A percentile compares a stretch with the other conserved stretches of the same genome.
phyloP scores from a whole-genome alignment of 208 protist genomes.

The Willaertia magna region DNA sequence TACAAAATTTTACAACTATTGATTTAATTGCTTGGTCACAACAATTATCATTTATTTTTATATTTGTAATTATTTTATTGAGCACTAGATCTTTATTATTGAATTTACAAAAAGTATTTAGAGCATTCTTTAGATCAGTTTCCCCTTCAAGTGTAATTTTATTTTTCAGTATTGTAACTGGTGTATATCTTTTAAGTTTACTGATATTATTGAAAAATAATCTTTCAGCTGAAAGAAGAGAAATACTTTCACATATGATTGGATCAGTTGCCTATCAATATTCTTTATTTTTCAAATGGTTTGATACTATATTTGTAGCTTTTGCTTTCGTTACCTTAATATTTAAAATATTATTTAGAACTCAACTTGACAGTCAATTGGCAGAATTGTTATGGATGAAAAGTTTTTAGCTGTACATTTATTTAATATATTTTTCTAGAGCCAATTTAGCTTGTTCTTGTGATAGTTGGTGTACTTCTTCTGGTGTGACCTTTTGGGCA shows the following conservation, averaged over 20 bases:
- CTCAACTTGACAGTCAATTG: no score
- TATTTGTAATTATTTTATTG: background rate
- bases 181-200: background rate
- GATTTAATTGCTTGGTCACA: background rate
- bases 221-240: background rate
- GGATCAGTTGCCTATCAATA: no score
- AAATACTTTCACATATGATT: no score
- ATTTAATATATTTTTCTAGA: background rate
- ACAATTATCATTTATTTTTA: background rate
- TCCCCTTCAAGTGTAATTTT: background rate
- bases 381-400: no score
- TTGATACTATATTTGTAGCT: no score
- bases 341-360: no score
- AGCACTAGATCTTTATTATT: background rate
- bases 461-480: background rate
- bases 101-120: background rate
- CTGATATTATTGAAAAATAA: background rate
- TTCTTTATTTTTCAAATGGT: no score
- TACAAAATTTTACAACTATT: background rate
- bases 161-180: background rate
- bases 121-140: background rate
- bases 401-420: no score
- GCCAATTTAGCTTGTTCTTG: background rate
- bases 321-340: no score
- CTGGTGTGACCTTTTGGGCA: background rate